A percentile compares a stretch with the other conserved stretches of the same genome.
Evolutionary conservation across 2,329 filamentous ascomycete genomes (phyloP).

Genomic region (Tolypocladium endophyticum): DNA sequence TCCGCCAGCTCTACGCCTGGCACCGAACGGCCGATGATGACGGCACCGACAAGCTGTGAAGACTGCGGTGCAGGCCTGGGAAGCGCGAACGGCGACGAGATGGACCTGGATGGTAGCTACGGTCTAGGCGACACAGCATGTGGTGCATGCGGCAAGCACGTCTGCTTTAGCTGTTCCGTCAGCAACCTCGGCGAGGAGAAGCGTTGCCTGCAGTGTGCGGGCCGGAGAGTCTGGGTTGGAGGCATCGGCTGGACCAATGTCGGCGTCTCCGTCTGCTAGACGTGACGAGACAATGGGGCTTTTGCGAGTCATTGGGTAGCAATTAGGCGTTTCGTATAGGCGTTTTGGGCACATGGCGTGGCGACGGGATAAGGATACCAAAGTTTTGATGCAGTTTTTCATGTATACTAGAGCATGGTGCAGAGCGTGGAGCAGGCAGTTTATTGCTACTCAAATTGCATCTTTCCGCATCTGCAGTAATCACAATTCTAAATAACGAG

Average conservation of each 20-base stretch:
- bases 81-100: slow-evolving; percentile 16
- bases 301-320: not conserved
- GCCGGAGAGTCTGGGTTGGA: slow-evolving; percentile 16
- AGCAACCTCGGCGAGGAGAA: slow-evolving; percentile 45
- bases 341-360: not conserved
- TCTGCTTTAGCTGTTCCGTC: slow-evolving; percentile 50
- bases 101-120: slow-evolving; percentile 25
- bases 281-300: not conserved
- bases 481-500: not conserved
- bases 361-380: not conserved
- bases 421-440: not conserved
- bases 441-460: not conserved
- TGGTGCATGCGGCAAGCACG: slow-evolving; percentile 39
- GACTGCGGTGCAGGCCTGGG: slow-evolving; percentile 35
- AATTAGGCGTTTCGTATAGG: not conserved
- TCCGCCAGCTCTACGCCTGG: slow-evolving; percentile 13
- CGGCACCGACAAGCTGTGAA: slow-evolving; percentile 33
- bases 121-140: slow-evolving; percentile 26
- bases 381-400: not conserved
- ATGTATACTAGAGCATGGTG: not conserved
- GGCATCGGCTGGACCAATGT: slow-evolving; percentile 9
- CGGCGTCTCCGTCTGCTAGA: slow-evolving; percentile 12
- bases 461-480: not conserved
- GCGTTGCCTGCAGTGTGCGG: slow-evolving; percentile 42
- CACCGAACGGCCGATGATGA: slow-evolving; percentile 5